Percentiles rank a stretch among this genome's conserved stretches.
Evolutionary conservation across 306 rosid genomes (phyloP).

Genomic region (Pterocarpus macrocarpus): DNA sequence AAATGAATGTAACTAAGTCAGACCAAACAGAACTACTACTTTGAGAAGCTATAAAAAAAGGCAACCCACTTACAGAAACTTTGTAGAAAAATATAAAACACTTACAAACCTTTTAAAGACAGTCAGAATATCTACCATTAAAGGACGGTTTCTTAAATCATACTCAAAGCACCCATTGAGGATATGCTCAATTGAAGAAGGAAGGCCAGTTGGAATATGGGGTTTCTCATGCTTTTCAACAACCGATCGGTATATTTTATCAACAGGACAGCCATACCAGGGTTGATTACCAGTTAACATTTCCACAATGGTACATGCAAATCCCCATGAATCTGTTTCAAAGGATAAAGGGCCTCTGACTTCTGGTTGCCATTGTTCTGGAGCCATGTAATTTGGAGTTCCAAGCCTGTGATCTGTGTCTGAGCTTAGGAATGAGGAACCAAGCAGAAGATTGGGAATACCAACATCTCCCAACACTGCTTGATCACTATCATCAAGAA

Average conservation of each 20-base stretch:
- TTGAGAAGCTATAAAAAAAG: conserved; percentile 20
- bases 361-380: conserved; percentile 96
- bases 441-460: conserved; percentile 76
- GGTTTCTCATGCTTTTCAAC: conserved; percentile 86
- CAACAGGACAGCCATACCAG: conserved; percentile 78
- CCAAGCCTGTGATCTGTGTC: conserved; percentile 79
- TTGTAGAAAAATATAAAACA: background rate
- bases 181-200: conserved; percentile 73
- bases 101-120: conserved; percentile 74
- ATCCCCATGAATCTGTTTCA: conserved; percentile 96
- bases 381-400: conserved; percentile 96
- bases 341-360: conserved; percentile 86
- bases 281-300: conserved; percentile 91
- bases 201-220: conserved; percentile 81
- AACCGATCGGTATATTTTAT: conserved; percentile 65
- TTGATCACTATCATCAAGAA: conserved; percentile 73
- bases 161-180: conserved; percentile 91
- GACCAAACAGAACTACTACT: conserved; percentile 7
- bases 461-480: conserved; percentile 90
- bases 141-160: conserved; percentile 90
- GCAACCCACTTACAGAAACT: background rate
- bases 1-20: too few relatives aligned
- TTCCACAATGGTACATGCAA: conserved; percentile 85
- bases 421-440: conserved; percentile 64
- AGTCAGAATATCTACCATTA: conserved; percentile 69